Evolutionary conservation across 371 early-diverging fungal genomes (phyloP).

Genomic region (Lichtheimia corymbifera): DNA sequence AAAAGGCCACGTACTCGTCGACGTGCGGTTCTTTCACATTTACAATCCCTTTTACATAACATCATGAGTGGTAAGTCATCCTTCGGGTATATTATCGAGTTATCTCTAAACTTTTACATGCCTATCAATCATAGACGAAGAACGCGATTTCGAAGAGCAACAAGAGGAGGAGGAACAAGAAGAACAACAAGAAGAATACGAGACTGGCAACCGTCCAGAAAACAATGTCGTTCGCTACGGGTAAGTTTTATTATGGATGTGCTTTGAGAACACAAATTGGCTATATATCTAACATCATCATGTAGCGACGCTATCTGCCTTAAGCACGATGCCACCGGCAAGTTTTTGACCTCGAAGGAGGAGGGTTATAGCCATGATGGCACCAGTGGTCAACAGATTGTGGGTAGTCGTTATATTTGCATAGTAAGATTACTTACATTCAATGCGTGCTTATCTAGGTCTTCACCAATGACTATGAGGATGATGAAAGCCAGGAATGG

Average conservation of each 20-base stretch:
- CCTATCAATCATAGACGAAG: too few species aligned
- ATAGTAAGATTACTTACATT: not conserved
- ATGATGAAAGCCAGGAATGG: slow-evolving; percentile 41
- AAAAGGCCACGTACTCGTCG: too few species aligned
- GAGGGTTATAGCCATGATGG: slow-evolving; percentile 30
- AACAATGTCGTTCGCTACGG: slow-evolving; percentile 10
- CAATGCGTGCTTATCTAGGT: slow-evolving; percentile 18
- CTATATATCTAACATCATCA: not conserved
- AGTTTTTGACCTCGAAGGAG: slow-evolving; percentile 45
- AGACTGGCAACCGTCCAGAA: slow-evolving; percentile 1
- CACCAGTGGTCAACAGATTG: slow-evolving; percentile 57
- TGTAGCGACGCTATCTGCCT: slow-evolving; percentile 44
- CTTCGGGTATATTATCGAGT: too few species aligned
- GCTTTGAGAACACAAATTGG: not conserved
- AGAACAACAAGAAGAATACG: too few species aligned
- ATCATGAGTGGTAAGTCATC: too few species aligned
- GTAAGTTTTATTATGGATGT: not conserved
- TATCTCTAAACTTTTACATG: too few species aligned
- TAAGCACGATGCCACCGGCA: slow-evolving; percentile 59
- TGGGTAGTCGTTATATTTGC: slow-evolving; percentile 3
- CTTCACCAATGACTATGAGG: slow-evolving; percentile 46
- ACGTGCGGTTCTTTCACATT: too few species aligned
- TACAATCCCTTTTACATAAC: too few species aligned
- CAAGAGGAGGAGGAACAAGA: too few species aligned
- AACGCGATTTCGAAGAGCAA: too few species aligned